These are phyloP conservation scores for Linum tenue DNA, from an alignment of 345 rosid species.

Conservation along the genomic window DNA sequence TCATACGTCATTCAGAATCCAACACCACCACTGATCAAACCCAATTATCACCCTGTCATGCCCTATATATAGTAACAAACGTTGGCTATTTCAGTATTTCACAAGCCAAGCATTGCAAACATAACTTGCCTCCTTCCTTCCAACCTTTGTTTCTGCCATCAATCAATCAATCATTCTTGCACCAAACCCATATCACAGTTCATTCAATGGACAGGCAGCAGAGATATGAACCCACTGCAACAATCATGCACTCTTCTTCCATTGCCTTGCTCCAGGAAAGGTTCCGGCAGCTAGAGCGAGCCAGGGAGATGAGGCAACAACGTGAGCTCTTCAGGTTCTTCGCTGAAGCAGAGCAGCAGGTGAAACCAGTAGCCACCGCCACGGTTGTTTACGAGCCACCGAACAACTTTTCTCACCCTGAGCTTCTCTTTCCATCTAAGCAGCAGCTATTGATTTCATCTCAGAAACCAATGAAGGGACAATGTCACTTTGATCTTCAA, in stretches of 20 bases:
- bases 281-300: constrained; percentile 7
- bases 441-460: constrained; percentile 14
- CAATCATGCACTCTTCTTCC: constrained; percentile 5
- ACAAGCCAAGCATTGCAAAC: no score
- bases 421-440: constrained; percentile 16
- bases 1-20: constrained; percentile 11
- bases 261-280: constrained; percentile 10
- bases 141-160: constrained; percentile 4
- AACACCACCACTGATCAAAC: not conserved
- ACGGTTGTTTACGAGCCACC: constrained; percentile 4
- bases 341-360: constrained; percentile 17
- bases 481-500: constrained; percentile 8
- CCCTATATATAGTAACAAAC: constrained; percentile 9
- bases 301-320: constrained; percentile 7
- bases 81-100: no score
- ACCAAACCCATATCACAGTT: not conserved
- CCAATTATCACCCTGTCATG: not conserved
- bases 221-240: constrained; percentile 13
- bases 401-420: constrained; percentile 17
- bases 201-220: constrained; percentile 21
- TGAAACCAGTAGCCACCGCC: constrained; percentile 10
- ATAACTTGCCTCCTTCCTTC: no score
- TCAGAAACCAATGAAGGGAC: constrained; percentile 11
- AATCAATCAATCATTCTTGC: no score
- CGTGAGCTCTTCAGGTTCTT: constrained; percentile 11